phyloP scores from a whole-genome alignment of 2,329 filamentous ascomycete genomes.

The Leptographium procerum region DNA sequence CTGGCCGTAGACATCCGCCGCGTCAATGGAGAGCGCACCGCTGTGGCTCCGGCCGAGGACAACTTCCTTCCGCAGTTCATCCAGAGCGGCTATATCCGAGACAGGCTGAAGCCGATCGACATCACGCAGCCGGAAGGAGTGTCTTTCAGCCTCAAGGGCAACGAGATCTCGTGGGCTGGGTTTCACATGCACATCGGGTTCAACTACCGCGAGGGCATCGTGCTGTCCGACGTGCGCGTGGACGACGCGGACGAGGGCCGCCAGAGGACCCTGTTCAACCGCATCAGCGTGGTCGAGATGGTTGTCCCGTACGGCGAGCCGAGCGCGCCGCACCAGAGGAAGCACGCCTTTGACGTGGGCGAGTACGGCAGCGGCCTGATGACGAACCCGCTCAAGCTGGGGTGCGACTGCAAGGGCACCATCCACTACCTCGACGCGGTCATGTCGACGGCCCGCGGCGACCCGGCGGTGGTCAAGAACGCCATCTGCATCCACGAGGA shows the following conservation, averaged over 20 bases:
- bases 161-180: slow-evolving; percentile 78
- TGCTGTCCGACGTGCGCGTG: slow-evolving; percentile 81
- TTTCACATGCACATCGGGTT: slow-evolving; percentile 90
- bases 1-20: slow-evolving; percentile 76
- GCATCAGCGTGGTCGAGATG: slow-evolving; percentile 85
- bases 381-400: slow-evolving; percentile 65
- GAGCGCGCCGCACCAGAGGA: slow-evolving; percentile 67
- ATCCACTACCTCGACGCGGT: slow-evolving; percentile 87
- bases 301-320: slow-evolving; percentile 83
- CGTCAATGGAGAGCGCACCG: slow-evolving; percentile 63
- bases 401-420: slow-evolving; percentile 78
- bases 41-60: slow-evolving; percentile 66
- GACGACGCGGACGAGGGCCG: slow-evolving; percentile 60
- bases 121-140: slow-evolving; percentile 71
- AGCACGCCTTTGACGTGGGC: slow-evolving; percentile 71
- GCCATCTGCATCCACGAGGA: slow-evolving; percentile 94
- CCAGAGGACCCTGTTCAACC: slow-evolving; percentile 72
- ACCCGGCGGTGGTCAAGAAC: slow-evolving; percentile 72
- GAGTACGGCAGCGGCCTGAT: slow-evolving; percentile 68
- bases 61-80: slow-evolving; percentile 61
- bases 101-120: slow-evolving; percentile 63
- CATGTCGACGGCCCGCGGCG: slow-evolving; percentile 68
- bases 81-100: slow-evolving; percentile 61
- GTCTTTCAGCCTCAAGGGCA: slow-evolving; percentile 57
- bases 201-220: slow-evolving; percentile 87